phyloP scores from a whole-genome alignment of 192 early-diverging fungal genomes.

The Coemansia sp. region DNA sequence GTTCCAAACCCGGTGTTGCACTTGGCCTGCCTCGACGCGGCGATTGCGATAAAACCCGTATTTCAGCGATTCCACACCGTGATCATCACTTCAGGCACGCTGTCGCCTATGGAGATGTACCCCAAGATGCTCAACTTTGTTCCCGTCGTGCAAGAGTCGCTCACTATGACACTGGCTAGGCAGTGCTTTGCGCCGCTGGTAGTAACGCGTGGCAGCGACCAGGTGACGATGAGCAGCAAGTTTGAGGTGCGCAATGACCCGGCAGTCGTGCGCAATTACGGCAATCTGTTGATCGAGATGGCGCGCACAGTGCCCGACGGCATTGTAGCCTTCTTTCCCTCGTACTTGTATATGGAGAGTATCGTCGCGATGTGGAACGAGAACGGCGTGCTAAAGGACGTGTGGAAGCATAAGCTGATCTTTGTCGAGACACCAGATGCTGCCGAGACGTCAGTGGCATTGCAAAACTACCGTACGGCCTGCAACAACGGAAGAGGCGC shows the following conservation, averaged over 20 bases:
- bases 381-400: slow-evolving; percentile 91
- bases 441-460: slow-evolving; percentile 89
- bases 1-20: slow-evolving; percentile 96
- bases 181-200: slow-evolving; percentile 96
- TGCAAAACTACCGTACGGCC: slow-evolving; percentile 91
- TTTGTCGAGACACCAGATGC: slow-evolving; percentile 99
- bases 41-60: slow-evolving; percentile 93
- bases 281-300: slow-evolving; percentile 93
- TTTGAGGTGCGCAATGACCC: slow-evolving; percentile 99
- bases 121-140: slow-evolving; percentile 90
- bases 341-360: slow-evolving; percentile 98
- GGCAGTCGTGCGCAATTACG: slow-evolving; percentile 98
- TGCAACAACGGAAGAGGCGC: slow-evolving; percentile 99
- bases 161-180: slow-evolving; percentile 93
- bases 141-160: slow-evolving; percentile 87
- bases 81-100: slow-evolving; percentile 98
- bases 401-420: slow-evolving; percentile 97
- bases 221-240: slow-evolving; percentile 95
- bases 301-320: slow-evolving; percentile 94
- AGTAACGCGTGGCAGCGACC: slow-evolving; percentile 96
- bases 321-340: slow-evolving; percentile 97
- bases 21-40: slow-evolving; percentile 92
- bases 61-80: slow-evolving; percentile 96
- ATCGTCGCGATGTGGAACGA: slow-evolving; percentile 99
- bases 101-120: slow-evolving; percentile 98